Evolutionary conservation across 192 early-diverging fungal species (phyloP).

Genomic region (Haplosporangium gracile): DNA sequence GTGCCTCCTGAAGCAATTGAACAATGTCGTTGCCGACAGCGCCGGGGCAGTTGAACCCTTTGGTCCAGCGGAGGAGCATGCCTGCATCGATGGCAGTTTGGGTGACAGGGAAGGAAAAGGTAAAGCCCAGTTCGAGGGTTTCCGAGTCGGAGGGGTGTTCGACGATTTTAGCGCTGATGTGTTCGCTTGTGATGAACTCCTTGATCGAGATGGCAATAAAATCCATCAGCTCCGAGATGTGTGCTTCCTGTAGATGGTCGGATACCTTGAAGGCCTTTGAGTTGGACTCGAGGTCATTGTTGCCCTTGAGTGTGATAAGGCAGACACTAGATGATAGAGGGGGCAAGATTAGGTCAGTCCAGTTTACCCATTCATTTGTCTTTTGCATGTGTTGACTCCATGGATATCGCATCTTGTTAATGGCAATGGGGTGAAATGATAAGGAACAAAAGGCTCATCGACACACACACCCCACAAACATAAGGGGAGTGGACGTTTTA

Average conservation of each 20-base stretch:
- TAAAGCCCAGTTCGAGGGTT: slow-evolving; percentile 79
- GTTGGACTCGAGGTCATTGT: slow-evolving; percentile 73
- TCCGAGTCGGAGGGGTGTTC: slow-evolving; percentile 60
- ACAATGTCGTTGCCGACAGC: slow-evolving; percentile 90
- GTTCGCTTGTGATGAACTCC: slow-evolving; percentile 74
- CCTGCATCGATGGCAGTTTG: slow-evolving; percentile 79
- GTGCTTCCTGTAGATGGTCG: slow-evolving; percentile 67
- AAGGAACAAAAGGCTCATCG: no score
- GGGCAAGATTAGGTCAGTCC: not conserved
- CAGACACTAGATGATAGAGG: slow-evolving; percentile 65
- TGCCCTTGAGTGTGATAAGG: slow-evolving; percentile 82
- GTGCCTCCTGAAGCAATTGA: slow-evolving; percentile 78
- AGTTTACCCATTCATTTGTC: not conserved
- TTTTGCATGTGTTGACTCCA: not conserved
- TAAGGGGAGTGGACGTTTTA: not conserved
- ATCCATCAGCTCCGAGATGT: slow-evolving; percentile 74
- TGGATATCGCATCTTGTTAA: no score
- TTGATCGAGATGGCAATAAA: slow-evolving; percentile 91
- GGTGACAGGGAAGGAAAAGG: slow-evolving; percentile 91
- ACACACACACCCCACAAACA: not conserved
- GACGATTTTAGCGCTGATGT: slow-evolving; percentile 61
- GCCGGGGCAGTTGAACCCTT: slow-evolving; percentile 84
- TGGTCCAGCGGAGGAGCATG: slow-evolving; percentile 75
- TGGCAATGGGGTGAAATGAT: no score
- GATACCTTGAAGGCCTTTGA: slow-evolving; percentile 81